Percentiles rank a stretch among this genome's conserved stretches.
Evolutionary conservation across 768 basidiomycete genomes (phyloP).

Genomic region (Kwoniella botswanensis): DNA sequence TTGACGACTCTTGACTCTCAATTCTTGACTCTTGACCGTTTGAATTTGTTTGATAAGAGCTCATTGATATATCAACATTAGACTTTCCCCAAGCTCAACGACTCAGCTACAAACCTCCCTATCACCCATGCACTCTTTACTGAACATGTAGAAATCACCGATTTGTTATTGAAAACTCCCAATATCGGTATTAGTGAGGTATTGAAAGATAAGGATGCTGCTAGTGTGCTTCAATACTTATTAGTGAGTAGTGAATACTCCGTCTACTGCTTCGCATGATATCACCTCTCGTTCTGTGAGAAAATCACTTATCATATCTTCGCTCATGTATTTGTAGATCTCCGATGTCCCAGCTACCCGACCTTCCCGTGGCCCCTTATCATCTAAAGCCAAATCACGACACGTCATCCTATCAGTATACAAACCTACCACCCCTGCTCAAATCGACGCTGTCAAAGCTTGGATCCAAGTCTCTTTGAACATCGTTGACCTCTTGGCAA

Average conservation of each 20-base stretch:
- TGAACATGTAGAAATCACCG: constrained; percentile 85
- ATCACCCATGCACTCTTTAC: constrained; percentile 74
- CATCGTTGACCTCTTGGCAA: constrained; percentile 71
- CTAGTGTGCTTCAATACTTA: constrained; percentile 81
- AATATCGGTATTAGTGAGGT: constrained; percentile 65
- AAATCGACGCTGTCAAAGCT: constrained; percentile 64
- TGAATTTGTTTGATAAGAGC: too few relatives aligned
- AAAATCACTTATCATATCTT: too few relatives aligned
- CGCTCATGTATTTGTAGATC: constrained; percentile 54
- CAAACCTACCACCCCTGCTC: constrained; percentile 63
- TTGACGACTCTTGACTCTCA: constrained; percentile 17
- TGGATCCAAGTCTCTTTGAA: constrained; percentile 74
- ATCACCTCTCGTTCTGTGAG: neutral
- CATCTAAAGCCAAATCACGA: constrained; percentile 67
- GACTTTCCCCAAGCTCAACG: constrained; percentile 82
- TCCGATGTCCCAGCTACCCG: constrained; percentile 83
- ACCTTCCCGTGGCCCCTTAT: constrained; percentile 64
- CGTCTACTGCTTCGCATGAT: neutral
- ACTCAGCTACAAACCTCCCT: constrained; percentile 62
- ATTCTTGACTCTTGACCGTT: neutral
- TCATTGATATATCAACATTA: constrained; percentile 50
- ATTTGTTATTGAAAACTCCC: constrained; percentile 71
- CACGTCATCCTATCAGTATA: constrained; percentile 74
- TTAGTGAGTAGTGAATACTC: constrained; percentile 66
- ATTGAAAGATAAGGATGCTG: constrained; percentile 70